Evolutionary conservation across 768 basidiomycete genomes (phyloP), one percentile per base, ranked within the genome.

Genomic region (Serendipita vermifera): DNA sequence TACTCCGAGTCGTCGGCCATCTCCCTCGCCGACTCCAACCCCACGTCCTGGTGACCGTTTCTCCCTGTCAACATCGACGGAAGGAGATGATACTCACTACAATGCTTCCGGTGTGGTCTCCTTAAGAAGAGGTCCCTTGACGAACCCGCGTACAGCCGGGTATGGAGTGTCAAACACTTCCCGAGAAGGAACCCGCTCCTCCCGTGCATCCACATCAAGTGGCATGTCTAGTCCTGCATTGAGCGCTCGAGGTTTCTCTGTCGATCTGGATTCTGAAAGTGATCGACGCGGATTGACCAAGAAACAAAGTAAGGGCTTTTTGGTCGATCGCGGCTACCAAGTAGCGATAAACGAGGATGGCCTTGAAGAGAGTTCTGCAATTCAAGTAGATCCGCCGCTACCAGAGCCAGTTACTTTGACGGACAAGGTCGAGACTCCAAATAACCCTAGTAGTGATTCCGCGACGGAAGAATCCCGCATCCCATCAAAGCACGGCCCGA

Each of bases 1-100:
- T 22, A 29, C 55, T 32, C 61, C 54, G 24, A 55, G 38, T 55
- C n/a, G 57, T 57, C 14, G 68, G 35, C 26, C 67, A 20, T 74
- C 73, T 2, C 70, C 70, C 2, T 68, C 64, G 31, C 67, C 64
- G n/a, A 69, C 64, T 24, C 67, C 73, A 29, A 66, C 67, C 5
- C 63, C 62, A 11, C 69, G 68, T 2, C 11, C 53, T 7, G 63
- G 67, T 9, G 9, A 51, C 29, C 46, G 27, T 26, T 51, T 51
- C 29, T 51, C 46, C 20, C 15, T 26, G 29, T 51, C 46, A 9
- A 51, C 27, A 22, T 11, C 9, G 41, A 43, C 11, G 9, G 41
- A 22, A 22, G 46, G 32, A 5, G 46, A 51, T 13, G 9, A 31
- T 51, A 2, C 27, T 7, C 15, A n/a, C 7, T 7, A 20, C 15